These are phyloP conservation scores for Xenosphaeropsis pyriputrescens DNA, from an alignment of 2,329 filamentous ascomycete species.

Conservation along the genomic window DNA sequence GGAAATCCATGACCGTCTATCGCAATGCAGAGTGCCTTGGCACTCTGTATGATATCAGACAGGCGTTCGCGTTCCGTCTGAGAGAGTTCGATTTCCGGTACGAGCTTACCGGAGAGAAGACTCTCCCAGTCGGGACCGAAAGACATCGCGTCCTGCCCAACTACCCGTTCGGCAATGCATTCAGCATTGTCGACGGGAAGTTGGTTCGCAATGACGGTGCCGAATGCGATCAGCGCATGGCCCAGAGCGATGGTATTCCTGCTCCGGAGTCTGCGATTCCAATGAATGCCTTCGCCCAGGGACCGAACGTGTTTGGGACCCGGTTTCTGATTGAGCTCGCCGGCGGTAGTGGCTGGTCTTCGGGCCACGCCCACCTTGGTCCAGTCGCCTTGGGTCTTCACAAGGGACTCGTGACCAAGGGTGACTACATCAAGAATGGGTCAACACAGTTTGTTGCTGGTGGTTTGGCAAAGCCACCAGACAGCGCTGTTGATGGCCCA, in stretches of 20 bases:
- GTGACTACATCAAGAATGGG: too few species aligned
- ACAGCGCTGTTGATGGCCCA: too few species aligned
- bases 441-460: too few species aligned
- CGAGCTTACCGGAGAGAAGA: background rate
- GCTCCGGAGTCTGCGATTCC: background rate
- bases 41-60: constrained; percentile 5
- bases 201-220: background rate
- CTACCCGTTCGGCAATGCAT: too few species aligned
- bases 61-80: constrained; percentile 1
- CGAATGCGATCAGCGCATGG: background rate
- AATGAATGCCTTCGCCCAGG: background rate
- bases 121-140: background rate
- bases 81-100: constrained; percentile 1
- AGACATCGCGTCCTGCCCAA: background rate
- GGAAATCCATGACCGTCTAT: constrained; percentile 1
- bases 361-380: background rate
- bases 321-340: background rate
- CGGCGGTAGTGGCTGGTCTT: background rate
- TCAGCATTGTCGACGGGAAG: too few species aligned
- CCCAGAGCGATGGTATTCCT: background rate
- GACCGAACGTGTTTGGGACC: background rate
- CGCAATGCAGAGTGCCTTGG: constrained; percentile 2
- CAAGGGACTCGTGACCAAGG: too few species aligned
- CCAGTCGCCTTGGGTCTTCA: background rate
- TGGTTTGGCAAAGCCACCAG: too few species aligned